Evolutionary conservation across 2,329 filamentous ascomycete genomes (phyloP).

Genomic region (Aspergillus tubingensis): DNA sequence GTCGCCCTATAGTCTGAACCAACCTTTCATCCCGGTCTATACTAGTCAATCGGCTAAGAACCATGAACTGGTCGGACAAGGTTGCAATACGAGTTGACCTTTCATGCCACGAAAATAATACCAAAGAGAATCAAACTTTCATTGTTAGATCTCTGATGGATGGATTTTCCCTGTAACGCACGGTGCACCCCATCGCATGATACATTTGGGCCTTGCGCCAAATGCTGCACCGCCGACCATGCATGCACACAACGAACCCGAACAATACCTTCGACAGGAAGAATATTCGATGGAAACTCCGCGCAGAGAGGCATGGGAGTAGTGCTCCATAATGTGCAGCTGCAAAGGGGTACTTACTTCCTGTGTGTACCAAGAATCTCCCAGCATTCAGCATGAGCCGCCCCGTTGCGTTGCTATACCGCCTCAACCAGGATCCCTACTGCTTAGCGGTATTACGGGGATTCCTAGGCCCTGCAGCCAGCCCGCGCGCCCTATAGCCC

Average conservation of each 20-base stretch:
- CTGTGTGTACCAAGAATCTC: too few relatives aligned
- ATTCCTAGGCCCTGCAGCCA: conserved; percentile 4
- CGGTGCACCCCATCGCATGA: conserved; percentile 1
- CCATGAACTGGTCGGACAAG: not conserved
- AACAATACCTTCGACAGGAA: not conserved
- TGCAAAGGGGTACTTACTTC: not conserved
- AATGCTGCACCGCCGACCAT: not conserved
- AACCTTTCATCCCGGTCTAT: not conserved
- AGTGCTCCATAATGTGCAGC: not conserved
- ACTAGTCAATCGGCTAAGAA: not conserved
- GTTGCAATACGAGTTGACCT: not conserved
- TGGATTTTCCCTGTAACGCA: not conserved
- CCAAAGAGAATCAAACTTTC: not conserved
- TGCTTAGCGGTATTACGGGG: not conserved
- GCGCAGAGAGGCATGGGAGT: not conserved
- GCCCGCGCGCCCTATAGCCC: not conserved
- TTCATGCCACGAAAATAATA: not conserved
- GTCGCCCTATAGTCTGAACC: not conserved
- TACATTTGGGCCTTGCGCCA: not conserved
- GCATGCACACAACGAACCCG: not conserved
- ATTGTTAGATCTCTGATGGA: not conserved
- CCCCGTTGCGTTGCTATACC: conserved; percentile 1
- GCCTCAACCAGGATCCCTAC: not conserved
- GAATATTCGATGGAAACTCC: not conserved
- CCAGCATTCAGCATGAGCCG: not conserved